phyloP scores from a whole-genome alignment of 2,329 filamentous ascomycete species.

The Phaeosphaeria sp. region DNA sequence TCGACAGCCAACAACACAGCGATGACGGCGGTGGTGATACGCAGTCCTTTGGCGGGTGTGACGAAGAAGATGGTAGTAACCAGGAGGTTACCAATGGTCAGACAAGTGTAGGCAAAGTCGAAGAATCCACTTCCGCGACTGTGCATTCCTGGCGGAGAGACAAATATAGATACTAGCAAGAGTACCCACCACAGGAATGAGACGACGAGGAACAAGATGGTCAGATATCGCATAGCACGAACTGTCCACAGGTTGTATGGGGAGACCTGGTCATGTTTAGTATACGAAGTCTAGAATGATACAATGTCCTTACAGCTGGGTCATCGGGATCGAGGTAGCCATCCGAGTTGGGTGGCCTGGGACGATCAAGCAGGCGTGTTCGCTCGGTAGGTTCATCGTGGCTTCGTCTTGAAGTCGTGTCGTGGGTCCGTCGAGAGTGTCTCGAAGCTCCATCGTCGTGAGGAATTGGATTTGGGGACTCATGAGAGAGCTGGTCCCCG shows the following conservation, averaged over 20 bases:
- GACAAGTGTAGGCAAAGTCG: conserved; percentile 80
- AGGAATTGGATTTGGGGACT: conserved; percentile 23
- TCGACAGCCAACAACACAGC: conserved; percentile 73
- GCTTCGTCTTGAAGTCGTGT: conserved; percentile 30
- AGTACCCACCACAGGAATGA: conserved; percentile 93
- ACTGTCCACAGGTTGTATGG: conserved; percentile 97
- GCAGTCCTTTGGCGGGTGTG: conserved; percentile 79
- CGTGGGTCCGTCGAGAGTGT: conserved; percentile 38
- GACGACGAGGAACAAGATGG: conserved; percentile 75
- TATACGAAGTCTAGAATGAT: background rate
- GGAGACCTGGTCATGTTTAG: conserved; percentile 61
- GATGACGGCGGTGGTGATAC: conserved; percentile 74
- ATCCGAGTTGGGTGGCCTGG: conserved; percentile 65
- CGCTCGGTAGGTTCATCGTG: conserved; percentile 65
- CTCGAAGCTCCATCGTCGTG: conserved; percentile 33
- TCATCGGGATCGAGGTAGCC: conserved; percentile 79
- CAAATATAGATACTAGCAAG: conserved; percentile 86
- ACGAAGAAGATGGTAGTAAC: conserved; percentile 87
- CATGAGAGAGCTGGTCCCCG: conserved; percentile 40
- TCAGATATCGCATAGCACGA: conserved; percentile 78
- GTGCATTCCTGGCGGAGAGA: conserved; percentile 86
- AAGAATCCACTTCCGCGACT: conserved; percentile 92
- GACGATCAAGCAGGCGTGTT: conserved; percentile 69
- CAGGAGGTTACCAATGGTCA: conserved; percentile 78
- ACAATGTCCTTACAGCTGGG: conserved; percentile 70